Base-by-base conservation (phyloP, 495 filamentous ascomycete genomes). In the Penicillium longicatenatum region DNA sequence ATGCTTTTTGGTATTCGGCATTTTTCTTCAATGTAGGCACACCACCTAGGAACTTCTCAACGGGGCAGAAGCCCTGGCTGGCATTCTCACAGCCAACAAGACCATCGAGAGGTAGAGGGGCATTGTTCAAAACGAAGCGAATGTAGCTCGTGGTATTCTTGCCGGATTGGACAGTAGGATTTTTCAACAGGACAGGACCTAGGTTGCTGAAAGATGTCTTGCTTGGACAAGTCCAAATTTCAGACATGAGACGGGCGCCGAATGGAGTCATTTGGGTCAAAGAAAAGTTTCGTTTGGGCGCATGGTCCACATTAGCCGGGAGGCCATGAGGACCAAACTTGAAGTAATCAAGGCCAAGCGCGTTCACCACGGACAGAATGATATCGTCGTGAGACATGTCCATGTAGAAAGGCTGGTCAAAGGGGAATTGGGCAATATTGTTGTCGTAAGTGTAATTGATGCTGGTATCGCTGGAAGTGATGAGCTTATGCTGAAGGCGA, bases 211-310 rank as follows among this genome's bases (percentile, higher is more conserved):
- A 64, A 10, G 52, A 53, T 10, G 52, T 42, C 12, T 64, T 48
- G 14, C 50, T 49, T 0, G 70, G 70, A 37, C 70, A 72, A 2
- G 65, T 70, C 70, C 70, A 72, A 52, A 89, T 68, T 62, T 89
- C 86, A 30, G 87, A 86, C 66, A 85, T 79, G 1, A 89, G 67
- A 8, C 85, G 73, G 0, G 82, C 83, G 11, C 77, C 85, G 55
- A 88, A 89, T 1, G 85, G 84, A 31, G 80, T 78, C 19, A 89
- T 61, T 29, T 72, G 45, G 17, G 54, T 63, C 6, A 70, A 30
- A 10, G 46, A 26, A 54, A 72, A 72, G 31, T 52, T 63, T 4
- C 63, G 65, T 6, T 17, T 50, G 9, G 55, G 44, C 0, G 67
- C 65, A 54, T 86, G 80, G 10, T 75, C 75, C 11, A 87, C 79